These are phyloP conservation scores for Claviceps humidiphila DNA, from an alignment of 2,329 filamentous ascomycete genomes.

Conservation along the genomic window DNA sequence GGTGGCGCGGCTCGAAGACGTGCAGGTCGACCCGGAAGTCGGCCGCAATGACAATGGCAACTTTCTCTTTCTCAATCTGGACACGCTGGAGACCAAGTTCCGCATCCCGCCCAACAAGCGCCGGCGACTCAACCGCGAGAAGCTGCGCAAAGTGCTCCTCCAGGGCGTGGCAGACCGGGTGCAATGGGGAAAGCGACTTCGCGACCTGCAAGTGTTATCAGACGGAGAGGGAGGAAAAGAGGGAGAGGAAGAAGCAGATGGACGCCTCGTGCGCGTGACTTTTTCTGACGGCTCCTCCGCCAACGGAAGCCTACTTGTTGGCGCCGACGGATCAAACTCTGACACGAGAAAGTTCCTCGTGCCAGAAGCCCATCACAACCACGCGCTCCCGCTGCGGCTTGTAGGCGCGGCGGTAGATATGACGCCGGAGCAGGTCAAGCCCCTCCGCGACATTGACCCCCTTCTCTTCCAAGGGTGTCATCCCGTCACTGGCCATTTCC, in stretches of 20 bases:
- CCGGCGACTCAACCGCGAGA: constrained; percentile 23
- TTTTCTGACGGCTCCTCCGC: constrained; percentile 21
- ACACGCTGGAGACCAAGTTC: constrained; percentile 23
- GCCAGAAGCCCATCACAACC: constrained; percentile 18
- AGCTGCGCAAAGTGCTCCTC: constrained; percentile 19
- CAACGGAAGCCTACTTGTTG: constrained; percentile 23
- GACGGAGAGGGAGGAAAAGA: constrained; percentile 6
- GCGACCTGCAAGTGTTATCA: constrained; percentile 11
- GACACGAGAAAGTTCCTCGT: constrained; percentile 21
- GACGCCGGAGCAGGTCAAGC: constrained; percentile 22
- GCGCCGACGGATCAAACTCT: constrained; percentile 28
- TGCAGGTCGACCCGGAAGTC: constrained; percentile 23
- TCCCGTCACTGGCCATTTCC: constrained; percentile 32
- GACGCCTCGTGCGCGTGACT: constrained; percentile 11
- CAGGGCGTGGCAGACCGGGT: constrained; percentile 16
- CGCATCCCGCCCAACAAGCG: constrained; percentile 24
- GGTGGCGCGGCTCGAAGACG: constrained; percentile 12
- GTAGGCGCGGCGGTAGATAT: constrained; percentile 25
- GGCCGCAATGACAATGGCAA: constrained; percentile 24
- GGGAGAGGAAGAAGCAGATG: neutral
- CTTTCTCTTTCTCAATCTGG: constrained; percentile 27
- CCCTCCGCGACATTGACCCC: constrained; percentile 35
- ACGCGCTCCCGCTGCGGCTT: constrained; percentile 23
- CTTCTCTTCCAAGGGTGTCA: constrained; percentile 41
- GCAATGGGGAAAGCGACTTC: constrained; percentile 19